A percentile compares a stretch with the other conserved stretches of the same genome.
phyloP scores from a whole-genome alignment of 1,284 basidiomycete genomes.

The Malassezia sympodialis region DNA sequence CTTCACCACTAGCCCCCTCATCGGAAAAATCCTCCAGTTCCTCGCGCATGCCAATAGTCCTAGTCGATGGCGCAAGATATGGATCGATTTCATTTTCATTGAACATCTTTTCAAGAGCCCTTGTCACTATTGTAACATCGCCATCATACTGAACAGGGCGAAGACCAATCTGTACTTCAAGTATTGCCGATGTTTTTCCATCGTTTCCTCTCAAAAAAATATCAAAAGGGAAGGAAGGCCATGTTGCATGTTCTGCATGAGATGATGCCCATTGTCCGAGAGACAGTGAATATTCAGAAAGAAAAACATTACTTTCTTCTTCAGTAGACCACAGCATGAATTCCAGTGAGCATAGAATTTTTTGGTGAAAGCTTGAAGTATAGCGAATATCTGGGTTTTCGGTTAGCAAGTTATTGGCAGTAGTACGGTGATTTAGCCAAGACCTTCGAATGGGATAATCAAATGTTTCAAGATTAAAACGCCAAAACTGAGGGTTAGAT shows the following conservation, averaged over 20 bases:
- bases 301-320: not conserved
- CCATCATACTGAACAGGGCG: not conserved
- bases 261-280: not conserved
- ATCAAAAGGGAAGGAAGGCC: not conserved
- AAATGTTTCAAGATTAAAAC: not conserved
- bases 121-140: not conserved
- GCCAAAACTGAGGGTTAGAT: not conserved
- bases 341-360: not conserved
- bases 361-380: not conserved
- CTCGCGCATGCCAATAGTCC: conserved; percentile 6
- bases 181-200: not conserved
- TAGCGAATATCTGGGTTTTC: not conserved
- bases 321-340: not conserved
- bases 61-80: not conserved
- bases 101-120: not conserved
- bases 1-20: conserved; percentile 1
- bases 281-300: not conserved
- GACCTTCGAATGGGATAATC: not conserved
- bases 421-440: not conserved
- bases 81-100: not conserved
- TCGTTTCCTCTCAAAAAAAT: not conserved
- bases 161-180: not conserved
- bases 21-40: conserved; percentile 1
- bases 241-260: not conserved
- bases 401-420: not conserved